phyloP scores from a whole-genome alignment of 1,139 yeast genomes.

The Blastobotrys raffinosifermentans region DNA sequence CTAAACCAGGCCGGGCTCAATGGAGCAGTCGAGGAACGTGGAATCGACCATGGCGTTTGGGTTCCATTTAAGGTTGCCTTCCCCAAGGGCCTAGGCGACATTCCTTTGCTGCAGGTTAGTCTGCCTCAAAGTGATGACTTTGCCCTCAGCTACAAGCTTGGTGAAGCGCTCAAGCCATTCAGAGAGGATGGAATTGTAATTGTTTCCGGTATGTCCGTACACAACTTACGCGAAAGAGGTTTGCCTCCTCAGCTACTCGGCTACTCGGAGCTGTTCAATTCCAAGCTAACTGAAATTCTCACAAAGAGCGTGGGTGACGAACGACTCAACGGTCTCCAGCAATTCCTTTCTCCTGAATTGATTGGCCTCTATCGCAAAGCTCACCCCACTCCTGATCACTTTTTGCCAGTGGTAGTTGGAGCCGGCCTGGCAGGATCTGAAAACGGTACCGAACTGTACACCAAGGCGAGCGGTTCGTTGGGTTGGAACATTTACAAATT shows the following conservation, averaged over 20 bases:
- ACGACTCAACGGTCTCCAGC: slow-evolving; percentile 24
- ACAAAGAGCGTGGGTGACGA: slow-evolving; percentile 25
- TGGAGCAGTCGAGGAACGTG: slow-evolving; percentile 45
- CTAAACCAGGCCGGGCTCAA: slow-evolving; percentile 42
- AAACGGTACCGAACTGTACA: slow-evolving; percentile 42
- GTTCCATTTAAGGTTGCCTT: slow-evolving; percentile 73
- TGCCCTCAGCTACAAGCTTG: slow-evolving; percentile 49
- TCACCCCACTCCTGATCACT: slow-evolving; percentile 73
- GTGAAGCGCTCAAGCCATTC: slow-evolving; percentile 47
- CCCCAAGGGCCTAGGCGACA: slow-evolving; percentile 33
- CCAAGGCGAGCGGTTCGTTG: slow-evolving; percentile 41
- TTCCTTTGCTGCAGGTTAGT: slow-evolving; percentile 57
- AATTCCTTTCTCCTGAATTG: slow-evolving; percentile 35
- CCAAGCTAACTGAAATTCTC: slow-evolving; percentile 38
- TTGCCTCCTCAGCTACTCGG: slow-evolving; percentile 33
- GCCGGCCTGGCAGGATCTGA: slow-evolving; percentile 49
- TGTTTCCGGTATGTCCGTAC: slow-evolving; percentile 76
- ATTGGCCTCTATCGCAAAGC: slow-evolving; percentile 32
- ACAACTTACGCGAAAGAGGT: slow-evolving; percentile 53
- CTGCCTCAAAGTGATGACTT: slow-evolving; percentile 39
- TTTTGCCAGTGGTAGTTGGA: slow-evolving; percentile 63
- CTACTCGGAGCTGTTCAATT: slow-evolving; percentile 48
- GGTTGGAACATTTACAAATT: slow-evolving; percentile 66
- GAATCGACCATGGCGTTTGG: slow-evolving; percentile 81
- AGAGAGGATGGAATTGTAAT: slow-evolving; percentile 50